Percentiles rank a stretch among this genome's conserved stretches.
phyloP scores from a whole-genome alignment of 495 filamentous ascomycete species.

The Aspergillus ostianus region DNA sequence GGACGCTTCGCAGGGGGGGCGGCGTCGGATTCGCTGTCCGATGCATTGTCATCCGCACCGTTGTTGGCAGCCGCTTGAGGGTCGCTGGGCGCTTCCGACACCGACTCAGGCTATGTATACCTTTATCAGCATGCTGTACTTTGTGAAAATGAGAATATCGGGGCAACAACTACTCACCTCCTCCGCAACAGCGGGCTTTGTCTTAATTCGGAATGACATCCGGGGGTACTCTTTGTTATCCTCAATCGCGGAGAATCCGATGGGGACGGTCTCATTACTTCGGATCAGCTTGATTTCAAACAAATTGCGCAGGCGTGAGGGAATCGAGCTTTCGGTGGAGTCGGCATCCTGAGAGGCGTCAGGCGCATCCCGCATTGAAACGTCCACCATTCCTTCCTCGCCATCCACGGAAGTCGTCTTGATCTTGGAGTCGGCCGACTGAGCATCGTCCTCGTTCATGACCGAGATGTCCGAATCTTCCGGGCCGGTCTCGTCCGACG shows the following conservation, averaged over 20 bases:
- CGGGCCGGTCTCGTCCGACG: constrained; percentile 28
- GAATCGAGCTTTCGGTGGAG: constrained; percentile 41
- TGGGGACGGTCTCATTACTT: constrained; percentile 55
- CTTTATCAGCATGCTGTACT: constrained; percentile 2
- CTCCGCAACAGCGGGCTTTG: constrained; percentile 13
- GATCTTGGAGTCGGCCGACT: constrained; percentile 68
- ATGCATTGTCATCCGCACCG: constrained; percentile 13
- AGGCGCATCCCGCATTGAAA: constrained; percentile 71
- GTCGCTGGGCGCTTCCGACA: not conserved
- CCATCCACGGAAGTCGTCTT: constrained; percentile 76
- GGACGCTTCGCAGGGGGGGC: constrained; percentile 24
- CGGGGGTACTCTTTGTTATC: constrained; percentile 54
- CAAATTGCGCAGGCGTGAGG: constrained; percentile 58
- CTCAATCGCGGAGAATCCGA: constrained; percentile 59
- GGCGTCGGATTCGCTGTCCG: constrained; percentile 19
- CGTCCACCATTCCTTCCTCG: constrained; percentile 87
- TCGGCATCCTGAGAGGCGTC: constrained; percentile 27
- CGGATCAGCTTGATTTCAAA: constrained; percentile 67
- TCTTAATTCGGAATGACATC: constrained; percentile 52
- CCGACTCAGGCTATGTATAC: constrained; percentile 4
- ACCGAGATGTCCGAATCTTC: constrained; percentile 74
- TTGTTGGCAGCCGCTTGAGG: constrained; percentile 9
- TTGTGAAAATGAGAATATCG: not conserved
- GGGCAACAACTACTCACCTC: constrained; percentile 14
- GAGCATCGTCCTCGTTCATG: constrained; percentile 69